Evolutionary conservation across 805 yeast species (phyloP).

Genomic region (Barnettozyma populi): DNA sequence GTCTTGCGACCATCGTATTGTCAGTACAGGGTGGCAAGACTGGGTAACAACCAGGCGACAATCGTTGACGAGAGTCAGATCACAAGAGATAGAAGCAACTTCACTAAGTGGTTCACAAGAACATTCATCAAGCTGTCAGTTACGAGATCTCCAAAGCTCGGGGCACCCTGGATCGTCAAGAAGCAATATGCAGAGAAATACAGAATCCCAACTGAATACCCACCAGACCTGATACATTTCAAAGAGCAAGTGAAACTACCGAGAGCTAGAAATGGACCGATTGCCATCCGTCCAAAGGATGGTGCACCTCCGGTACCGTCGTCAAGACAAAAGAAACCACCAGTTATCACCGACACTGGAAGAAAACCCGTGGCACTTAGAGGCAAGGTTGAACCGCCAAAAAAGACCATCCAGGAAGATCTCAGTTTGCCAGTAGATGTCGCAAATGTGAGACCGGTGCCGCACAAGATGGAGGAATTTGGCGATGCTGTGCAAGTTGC

Average conservation of each 20-base stretch:
- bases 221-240: constrained; percentile 41
- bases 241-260: constrained; percentile 15
- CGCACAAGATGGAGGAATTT: constrained; percentile 13
- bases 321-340: not conserved
- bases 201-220: constrained; percentile 57
- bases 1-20: constrained; percentile 46
- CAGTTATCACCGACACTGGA: not conserved
- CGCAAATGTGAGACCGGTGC: constrained; percentile 16
- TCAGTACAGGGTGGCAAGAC: constrained; percentile 66
- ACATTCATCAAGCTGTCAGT: constrained; percentile 72
- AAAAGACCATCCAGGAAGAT: constrained; percentile 20
- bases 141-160: constrained; percentile 68
- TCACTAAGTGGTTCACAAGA: constrained; percentile 88
- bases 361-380: constrained; percentile 3
- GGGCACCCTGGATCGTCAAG: constrained; percentile 95
- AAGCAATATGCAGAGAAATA: constrained; percentile 66
- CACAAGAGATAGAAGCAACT: constrained; percentile 75
- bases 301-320: not conserved
- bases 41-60: constrained; percentile 47
- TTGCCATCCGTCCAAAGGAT: constrained; percentile 16
- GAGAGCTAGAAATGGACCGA: not conserved
- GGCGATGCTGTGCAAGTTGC: constrained; percentile 32
- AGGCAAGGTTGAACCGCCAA: constrained; percentile 13
- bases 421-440: constrained; percentile 17
- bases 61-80: constrained; percentile 71